A percentile compares a stretch with the other conserved stretches of the same genome.
Conservation (phyloP, 768 basidiomycete genomes). For the Serendipita vermifera region DNA sequence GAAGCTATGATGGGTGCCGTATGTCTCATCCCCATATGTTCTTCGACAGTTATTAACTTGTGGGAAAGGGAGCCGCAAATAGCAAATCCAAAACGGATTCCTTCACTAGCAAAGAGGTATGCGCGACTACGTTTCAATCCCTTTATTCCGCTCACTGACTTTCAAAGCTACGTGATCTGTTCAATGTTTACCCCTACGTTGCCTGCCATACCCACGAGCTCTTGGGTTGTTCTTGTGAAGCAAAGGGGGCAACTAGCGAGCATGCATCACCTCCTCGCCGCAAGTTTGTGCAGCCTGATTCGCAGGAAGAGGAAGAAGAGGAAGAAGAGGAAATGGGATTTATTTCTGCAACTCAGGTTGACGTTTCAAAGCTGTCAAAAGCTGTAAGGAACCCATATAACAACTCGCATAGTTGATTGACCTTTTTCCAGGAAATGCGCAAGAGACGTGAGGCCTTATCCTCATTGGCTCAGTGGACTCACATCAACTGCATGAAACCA, state of each 20-base stretch:
- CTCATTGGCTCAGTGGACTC: conserved; percentile 69
- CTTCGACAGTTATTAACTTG: conserved; percentile 14
- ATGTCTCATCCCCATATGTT: conserved; percentile 18
- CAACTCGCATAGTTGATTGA: not conserved
- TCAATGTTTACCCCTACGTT: conserved; percentile 68
- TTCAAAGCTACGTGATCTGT: conserved; percentile 74
- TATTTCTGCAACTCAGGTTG: conserved; percentile 50
- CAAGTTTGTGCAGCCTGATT: conserved; percentile 21
- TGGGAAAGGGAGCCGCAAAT: conserved; percentile 18
- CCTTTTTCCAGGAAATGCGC: conserved; percentile 38
- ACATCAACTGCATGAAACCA: conserved; percentile 56
- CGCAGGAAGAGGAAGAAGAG: conserved; percentile 20
- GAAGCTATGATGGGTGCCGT: conserved; percentile 68
- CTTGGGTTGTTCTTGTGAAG: conserved; percentile 61
- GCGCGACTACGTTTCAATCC: conserved; percentile 17
- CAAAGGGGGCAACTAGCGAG: conserved; percentile 5
- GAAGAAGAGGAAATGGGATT: conserved; percentile 34
- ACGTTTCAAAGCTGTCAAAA: conserved; percentile 37
- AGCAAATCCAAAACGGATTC: conserved; percentile 63
- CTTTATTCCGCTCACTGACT: conserved; percentile 10
- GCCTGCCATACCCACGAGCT: conserved; percentile 88
- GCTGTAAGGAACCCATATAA: conserved; percentile 29
- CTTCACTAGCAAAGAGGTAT: conserved; percentile 74
- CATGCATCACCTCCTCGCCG: conserved; percentile 14
- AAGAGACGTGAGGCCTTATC: conserved; percentile 59